Evolutionary conservation across 495 filamentous ascomycete genomes (phyloP), one percentile per base, ranked within the genome.

Genomic region (Hypomontagnella submonticulosa): DNA sequence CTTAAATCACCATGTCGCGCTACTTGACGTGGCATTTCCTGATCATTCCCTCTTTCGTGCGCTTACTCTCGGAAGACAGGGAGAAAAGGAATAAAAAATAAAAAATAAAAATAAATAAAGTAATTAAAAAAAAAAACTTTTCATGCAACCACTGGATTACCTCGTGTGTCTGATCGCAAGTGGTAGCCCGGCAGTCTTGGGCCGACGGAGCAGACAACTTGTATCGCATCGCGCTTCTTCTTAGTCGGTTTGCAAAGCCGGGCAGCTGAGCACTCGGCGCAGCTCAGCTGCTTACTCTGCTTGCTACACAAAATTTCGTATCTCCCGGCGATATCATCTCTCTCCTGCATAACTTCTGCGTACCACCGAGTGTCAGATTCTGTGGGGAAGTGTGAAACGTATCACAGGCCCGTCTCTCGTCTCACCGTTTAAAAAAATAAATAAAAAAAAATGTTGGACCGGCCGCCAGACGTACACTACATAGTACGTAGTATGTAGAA

Each of bases 11-110:
- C 10, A 43, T 53, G 23, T 44, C 55, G 60, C 60, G 60, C 60
- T 69, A 69, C 60, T 61, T 69, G 66, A 69, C 60, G 66, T 64
- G 66, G 60, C 66, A 63, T 64, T 63, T 59, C 55, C 66, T 61
- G 59, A 44, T 46, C 55, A 68, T 69, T 60, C 38, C 66, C 66
- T 43, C 10, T 16, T n/a, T 19, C 37, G 19, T 48, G 50, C 66
- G 66, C 66, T 69, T 69, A 69, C 60, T 61, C 50, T 64, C 55
- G 66, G 66, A 30, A 55, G 18, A 42, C 40, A 40, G 27, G 43
- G 36, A 42, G 33, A n/a, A 57, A 42, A 7, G 11, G 12, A 34
- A 42, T 37, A 23, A 33, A n/a, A 42, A 18, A 16, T 7, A 40
- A 19, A 36, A 48, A 33, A 10, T 6, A 37, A 49, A 15, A 33